These are phyloP conservation scores for Actinomortierella wolfii DNA, from an alignment of 371 early-diverging fungal species.

Conservation along the genomic window DNA sequence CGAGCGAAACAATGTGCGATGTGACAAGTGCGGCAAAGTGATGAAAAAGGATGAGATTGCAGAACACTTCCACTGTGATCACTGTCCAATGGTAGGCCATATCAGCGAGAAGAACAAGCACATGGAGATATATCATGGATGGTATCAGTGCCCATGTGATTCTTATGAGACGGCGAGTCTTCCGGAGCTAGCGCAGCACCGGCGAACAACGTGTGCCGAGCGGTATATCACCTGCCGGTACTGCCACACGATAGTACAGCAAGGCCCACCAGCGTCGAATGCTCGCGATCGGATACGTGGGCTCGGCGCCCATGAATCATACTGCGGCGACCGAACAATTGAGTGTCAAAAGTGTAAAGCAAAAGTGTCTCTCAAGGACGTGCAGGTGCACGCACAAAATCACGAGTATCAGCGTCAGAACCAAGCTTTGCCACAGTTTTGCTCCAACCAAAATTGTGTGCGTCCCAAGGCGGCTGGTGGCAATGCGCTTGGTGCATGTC, in stretches of 20 bases:
- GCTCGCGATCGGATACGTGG: constrained; percentile 73
- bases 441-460: constrained; percentile 78
- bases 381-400: constrained; percentile 71
- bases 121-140: constrained; percentile 61
- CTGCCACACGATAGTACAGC: constrained; percentile 75
- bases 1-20: constrained; percentile 74
- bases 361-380: constrained; percentile 80
- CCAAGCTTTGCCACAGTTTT: constrained; percentile 59
- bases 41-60: constrained; percentile 70
- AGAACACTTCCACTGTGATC: constrained; percentile 84
- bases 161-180: constrained; percentile 46
- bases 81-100: constrained; percentile 64
- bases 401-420: constrained; percentile 74
- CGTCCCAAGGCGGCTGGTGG: constrained; percentile 50
- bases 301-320: constrained; percentile 78
- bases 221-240: constrained; percentile 82
- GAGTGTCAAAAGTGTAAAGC: constrained; percentile 75
- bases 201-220: constrained; percentile 71
- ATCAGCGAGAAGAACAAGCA: constrained; percentile 69
- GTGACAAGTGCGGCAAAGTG: constrained; percentile 66
- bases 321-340: constrained; percentile 87
- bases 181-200: constrained; percentile 66
- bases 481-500: constrained; percentile 71
- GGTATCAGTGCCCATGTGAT: constrained; percentile 66
- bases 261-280: constrained; percentile 62